Conservation (phyloP, 1,284 basidiomycete genomes). For the Pseudomicrostroma phylloplanum region DNA sequence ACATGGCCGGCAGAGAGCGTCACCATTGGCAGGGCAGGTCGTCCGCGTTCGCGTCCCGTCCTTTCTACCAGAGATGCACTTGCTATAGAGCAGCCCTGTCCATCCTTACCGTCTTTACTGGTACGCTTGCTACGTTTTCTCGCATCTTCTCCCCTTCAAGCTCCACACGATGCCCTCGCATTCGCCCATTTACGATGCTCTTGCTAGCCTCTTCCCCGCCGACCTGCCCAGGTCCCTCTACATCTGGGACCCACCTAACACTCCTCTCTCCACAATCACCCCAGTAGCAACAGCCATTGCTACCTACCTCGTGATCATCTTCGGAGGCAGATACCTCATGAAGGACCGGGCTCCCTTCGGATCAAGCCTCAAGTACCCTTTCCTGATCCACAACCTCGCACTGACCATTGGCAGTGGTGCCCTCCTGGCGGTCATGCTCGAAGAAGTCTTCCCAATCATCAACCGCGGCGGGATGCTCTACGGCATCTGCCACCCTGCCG, state of each 20-base stretch:
- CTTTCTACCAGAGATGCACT: not conserved
- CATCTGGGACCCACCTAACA: conserved; percentile 9
- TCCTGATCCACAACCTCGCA: conserved; percentile 86
- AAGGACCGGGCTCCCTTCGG: conserved; percentile 59
- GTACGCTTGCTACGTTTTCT: not conserved
- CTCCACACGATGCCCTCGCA: conserved; percentile 12
- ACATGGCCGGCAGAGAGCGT: too few relatives aligned
- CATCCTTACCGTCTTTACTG: conserved; percentile 2
- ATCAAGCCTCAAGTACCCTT: conserved; percentile 62
- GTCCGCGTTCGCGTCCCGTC: too few relatives aligned
- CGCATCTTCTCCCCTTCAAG: not conserved
- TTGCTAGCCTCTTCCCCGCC: conserved; percentile 7
- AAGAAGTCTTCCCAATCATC: conserved; percentile 55
- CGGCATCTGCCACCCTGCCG: conserved; percentile 68
- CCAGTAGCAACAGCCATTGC: conserved; percentile 56
- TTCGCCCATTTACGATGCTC: conserved; percentile 12
- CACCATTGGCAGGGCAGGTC: too few relatives aligned
- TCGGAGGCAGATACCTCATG: conserved; percentile 79
- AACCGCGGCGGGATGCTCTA: conserved; percentile 49
- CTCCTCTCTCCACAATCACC: conserved; percentile 9
- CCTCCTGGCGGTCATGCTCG: conserved; percentile 76
- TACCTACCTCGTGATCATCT: conserved; percentile 81
- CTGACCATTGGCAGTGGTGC: conserved; percentile 75
- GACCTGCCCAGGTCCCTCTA: conserved; percentile 6
- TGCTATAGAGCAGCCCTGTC: conserved; percentile 3